Percentiles rank a stretch among this genome's conserved stretches.
Conservation (phyloP, 176 grass and related monocot species). For the Aegilops speltoides region DNA sequence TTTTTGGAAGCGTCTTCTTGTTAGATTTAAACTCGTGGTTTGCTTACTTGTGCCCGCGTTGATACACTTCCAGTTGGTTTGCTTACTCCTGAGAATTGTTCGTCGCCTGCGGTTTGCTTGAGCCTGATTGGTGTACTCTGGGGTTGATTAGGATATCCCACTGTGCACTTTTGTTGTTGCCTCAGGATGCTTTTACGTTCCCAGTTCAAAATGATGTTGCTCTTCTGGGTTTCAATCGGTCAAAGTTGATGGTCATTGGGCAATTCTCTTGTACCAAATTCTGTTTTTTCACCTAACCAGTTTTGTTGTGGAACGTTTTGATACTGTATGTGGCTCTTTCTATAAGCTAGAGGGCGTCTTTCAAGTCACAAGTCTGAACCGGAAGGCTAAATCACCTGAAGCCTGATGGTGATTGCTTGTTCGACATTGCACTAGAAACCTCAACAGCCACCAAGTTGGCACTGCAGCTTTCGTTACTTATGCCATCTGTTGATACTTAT, state of each 20-base stretch:
- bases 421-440: neutral
- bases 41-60: neutral
- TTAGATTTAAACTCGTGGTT: neutral
- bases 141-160: neutral
- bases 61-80: slow-evolving; percentile 21
- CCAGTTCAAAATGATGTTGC: neutral
- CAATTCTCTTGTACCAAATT: neutral
- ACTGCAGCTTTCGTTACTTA: neutral
- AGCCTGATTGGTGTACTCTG: neutral
- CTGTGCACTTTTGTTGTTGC: neutral
- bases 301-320: neutral
- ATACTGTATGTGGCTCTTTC: neutral
- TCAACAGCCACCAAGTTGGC: neutral
- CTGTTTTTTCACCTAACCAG: neutral
- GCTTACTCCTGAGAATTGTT: neutral
- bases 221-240: neutral
- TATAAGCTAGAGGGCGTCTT: neutral
- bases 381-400: neutral
- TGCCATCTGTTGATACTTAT: neutral
- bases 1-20: too few relatives aligned
- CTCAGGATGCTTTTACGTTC: neutral
- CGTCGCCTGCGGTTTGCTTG: neutral
- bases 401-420: slow-evolving; percentile 16
- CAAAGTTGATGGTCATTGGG: neutral
- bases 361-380: neutral